Conservation (phyloP, 371 early-diverging fungal species). For the Mucor indicus region DNA sequence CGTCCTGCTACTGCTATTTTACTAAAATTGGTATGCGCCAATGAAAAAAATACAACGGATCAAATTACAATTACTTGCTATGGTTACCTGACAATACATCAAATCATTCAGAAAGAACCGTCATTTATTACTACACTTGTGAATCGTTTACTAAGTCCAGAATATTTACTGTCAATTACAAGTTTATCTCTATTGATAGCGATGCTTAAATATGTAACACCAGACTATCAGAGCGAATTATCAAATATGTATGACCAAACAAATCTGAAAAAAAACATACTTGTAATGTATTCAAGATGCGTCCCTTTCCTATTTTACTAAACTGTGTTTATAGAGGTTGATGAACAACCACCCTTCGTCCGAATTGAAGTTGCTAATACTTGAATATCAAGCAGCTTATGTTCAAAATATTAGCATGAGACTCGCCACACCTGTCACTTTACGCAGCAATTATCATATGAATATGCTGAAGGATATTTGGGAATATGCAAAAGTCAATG, state of each 20-base stretch:
- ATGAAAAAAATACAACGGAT: conserved; percentile 10
- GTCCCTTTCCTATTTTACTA: neutral
- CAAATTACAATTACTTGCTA: conserved; percentile 5
- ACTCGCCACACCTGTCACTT: conserved; percentile 49
- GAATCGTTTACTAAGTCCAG: conserved; percentile 60
- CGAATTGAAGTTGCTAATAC: conserved; percentile 57
- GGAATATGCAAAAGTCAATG: conserved; percentile 49
- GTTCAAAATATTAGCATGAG: conserved; percentile 56
- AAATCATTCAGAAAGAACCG: conserved; percentile 50
- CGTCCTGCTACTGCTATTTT: conserved; percentile 72
- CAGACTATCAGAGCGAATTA: conserved; percentile 49
- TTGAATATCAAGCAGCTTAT: conserved; percentile 66
- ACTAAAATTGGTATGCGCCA: conserved; percentile 60
- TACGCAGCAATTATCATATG: conserved; percentile 50
- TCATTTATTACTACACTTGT: conserved; percentile 57
- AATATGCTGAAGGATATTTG: conserved; percentile 59
- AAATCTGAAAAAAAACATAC: conserved; percentile 38
- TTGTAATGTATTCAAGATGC: conserved; percentile 28
- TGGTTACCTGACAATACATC: conserved; percentile 37
- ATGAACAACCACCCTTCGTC: conserved; percentile 63
- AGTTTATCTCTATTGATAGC: conserved; percentile 63
- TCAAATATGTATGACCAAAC: conserved; percentile 47
- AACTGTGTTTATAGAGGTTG: conserved; percentile 30
- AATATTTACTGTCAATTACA: conserved; percentile 64
- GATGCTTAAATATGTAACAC: conserved; percentile 61